A percentile compares a stretch with the other conserved stretches of the same genome.
phyloP scores from a whole-genome alignment of 768 basidiomycete species.

The Tricholoma hemisulphureum region DNA sequence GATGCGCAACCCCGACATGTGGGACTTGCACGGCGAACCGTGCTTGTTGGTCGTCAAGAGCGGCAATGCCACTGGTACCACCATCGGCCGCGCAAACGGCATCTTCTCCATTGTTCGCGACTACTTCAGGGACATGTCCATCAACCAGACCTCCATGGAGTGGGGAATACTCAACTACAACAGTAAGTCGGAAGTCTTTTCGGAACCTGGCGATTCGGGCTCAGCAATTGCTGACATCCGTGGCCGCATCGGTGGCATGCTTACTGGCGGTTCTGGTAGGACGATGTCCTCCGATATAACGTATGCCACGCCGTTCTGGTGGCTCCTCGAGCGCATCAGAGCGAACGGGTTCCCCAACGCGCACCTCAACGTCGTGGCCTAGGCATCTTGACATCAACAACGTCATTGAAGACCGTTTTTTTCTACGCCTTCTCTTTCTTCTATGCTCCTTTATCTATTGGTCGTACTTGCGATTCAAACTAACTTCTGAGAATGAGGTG shows the following conservation, averaged over 20 bases:
- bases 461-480: too few species aligned
- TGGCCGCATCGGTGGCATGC: constrained; percentile 35
- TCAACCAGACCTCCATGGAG: constrained; percentile 31
- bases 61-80: constrained; percentile 34
- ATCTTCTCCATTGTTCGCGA: constrained; percentile 34
- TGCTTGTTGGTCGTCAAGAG: constrained; percentile 36
- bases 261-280: constrained; percentile 32
- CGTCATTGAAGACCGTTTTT: neutral
- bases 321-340: constrained; percentile 23
- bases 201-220: constrained; percentile 37
- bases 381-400: neutral
- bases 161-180: constrained; percentile 25
- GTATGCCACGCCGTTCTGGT: constrained; percentile 34
- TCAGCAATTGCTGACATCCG: constrained; percentile 31
- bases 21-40: constrained; percentile 27
- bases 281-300: constrained; percentile 28
- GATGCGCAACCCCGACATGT: constrained; percentile 33
- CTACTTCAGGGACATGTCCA: constrained; percentile 22
- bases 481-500: too few species aligned
- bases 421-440: neutral
- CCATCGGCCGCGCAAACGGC: constrained; percentile 38
- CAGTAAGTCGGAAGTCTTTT: constrained; percentile 30
- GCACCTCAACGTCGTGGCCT: neutral
- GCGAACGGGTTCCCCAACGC: constrained; percentile 7
- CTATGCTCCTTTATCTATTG: neutral